Evolutionary conservation across 1,139 yeast genomes (phyloP).

Genomic region (Citeromyces siamensis): DNA sequence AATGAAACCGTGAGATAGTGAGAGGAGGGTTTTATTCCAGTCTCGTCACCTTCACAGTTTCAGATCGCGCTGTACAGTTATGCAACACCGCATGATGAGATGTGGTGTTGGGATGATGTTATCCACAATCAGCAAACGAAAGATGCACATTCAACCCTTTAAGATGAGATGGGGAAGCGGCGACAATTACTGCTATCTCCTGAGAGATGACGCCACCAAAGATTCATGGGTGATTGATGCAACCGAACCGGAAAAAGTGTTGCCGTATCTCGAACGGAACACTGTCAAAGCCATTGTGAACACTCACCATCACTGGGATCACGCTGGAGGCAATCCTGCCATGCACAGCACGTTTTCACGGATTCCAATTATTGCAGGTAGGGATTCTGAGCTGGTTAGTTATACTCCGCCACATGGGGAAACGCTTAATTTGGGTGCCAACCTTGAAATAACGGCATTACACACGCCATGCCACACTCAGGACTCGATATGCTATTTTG

Average conservation of each 20-base stretch:
- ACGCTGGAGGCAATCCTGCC: conserved; percentile 73
- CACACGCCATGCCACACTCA: conserved; percentile 98
- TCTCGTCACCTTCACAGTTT: no score
- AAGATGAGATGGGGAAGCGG: conserved; percentile 96
- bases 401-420: conserved; percentile 58
- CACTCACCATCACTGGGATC: conserved; percentile 95
- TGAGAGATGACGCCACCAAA: conserved; percentile 54
- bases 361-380: conserved; percentile 78
- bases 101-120: no score
- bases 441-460: conserved; percentile 61
- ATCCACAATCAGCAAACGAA: conserved; percentile 24
- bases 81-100: no score
- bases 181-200: conserved; percentile 77
- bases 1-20: no score
- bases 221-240: conserved; percentile 87
- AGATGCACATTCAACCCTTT: conserved; percentile 70
- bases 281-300: conserved; percentile 68
- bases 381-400: conserved; percentile 58
- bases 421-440: conserved; percentile 47
- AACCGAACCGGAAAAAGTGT: conserved; percentile 37
- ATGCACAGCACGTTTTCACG: conserved; percentile 27
- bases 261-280: conserved; percentile 21
- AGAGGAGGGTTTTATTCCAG: no score
- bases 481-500: conserved; percentile 85
- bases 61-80: no score